Base-by-base conservation (phyloP, 352 stramenopile species). In the Thalassiosira ordinaria region DNA sequence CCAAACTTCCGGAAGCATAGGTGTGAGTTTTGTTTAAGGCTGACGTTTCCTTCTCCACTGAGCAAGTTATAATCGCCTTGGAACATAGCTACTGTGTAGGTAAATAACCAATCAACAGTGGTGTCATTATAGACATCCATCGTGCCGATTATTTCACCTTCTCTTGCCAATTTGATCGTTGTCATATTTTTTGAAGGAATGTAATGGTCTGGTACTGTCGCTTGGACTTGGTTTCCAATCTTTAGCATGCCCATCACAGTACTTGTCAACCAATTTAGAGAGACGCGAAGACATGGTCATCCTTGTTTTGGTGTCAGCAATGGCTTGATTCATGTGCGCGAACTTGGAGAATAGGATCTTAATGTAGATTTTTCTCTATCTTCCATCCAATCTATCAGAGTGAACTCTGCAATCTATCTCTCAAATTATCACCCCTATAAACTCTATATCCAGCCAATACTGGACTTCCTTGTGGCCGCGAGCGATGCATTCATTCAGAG, bases 171-270 rank as follows among this genome's bases (percentile, higher is more conserved):
- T 3, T 37, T 31, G 51, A 60, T 60, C 16, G 51, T 26, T 14
- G 13, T 60, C 4, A 60, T n/a, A 29, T 60, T 18, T 37, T 60
- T n/a, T n/a, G 39, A 47, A 47, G 39, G 39, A 47, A 47, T 5
- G 39, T 4, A 47, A 2, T 16, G 3, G 39, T 8, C 1, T 47
- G 4, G 4, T 16, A 16, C n/a, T n/a, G n/a, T n/a, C n/a, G n/a
- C n/a, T n/a, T n/a, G n/a, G n/a, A n/a, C n/a, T n/a, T n/a, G n/a
- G n/a, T n/a, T n/a, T n/a, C n/a, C n/a, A n/a, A n/a, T n/a, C n/a
- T n/a, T n/a, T n/a, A n/a, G n/a, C n/a, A 41, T 41, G 5, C 33
- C 5, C 33, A 41, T 11, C 11, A 41, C 5, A 41, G 11, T 41
- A 41, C 11, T 41, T 41, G 33, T 11, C 33, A 2, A 47, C 18